Evolutionary conservation across 495 filamentous ascomycete genomes (phyloP), one percentile per base, ranked within the genome.

Genomic region (Tuber microsphaerosporum): DNA sequence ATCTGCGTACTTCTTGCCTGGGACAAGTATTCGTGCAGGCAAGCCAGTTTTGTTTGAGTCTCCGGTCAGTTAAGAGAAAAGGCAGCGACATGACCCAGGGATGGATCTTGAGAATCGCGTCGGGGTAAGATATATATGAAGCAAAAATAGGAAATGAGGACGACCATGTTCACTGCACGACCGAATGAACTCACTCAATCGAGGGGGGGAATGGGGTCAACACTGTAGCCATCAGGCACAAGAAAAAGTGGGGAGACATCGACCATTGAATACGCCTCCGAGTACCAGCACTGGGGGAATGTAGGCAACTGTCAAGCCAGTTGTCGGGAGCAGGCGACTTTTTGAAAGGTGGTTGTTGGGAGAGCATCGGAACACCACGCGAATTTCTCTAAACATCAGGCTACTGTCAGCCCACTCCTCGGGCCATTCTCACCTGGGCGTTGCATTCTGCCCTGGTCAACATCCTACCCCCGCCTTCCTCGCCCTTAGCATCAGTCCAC

Each of bases 351-450:
- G 26, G 56, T 65, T 65, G 56, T 65, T 65, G 56, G 56, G 2
- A 31, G 56, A 34, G 56, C 0, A 65, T 17, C 56, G 56, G 56
- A 65, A 34, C 56, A 34, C 56, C 56, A 34, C 56, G 56, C 26
- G 56, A 65, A 34, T 34, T 65, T 65, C 56, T 65, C 56, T 65
- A 56, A 48, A 79, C 69, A 75, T 79, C 77, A 79, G 77, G 76
- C 77, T 75, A 79, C 42, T 73, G 78, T 79, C 77, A 79, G 77
- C 77, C 76, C 77, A 79, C 77, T 79, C 56, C 45, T 79, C 73
- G 77, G 72, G 69, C 77, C 77, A 79, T 79, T 79, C 75, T 79
- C 44, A 17, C 43, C 45, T 51, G 65, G 69, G n/a, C 43, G 43
- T 69, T 69, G 37, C 42, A 44, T 72, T 71, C 75, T 19, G 44